Evolutionary conservation across 768 basidiomycete species (phyloP).

Genomic region (Pluteus cervinus): DNA sequence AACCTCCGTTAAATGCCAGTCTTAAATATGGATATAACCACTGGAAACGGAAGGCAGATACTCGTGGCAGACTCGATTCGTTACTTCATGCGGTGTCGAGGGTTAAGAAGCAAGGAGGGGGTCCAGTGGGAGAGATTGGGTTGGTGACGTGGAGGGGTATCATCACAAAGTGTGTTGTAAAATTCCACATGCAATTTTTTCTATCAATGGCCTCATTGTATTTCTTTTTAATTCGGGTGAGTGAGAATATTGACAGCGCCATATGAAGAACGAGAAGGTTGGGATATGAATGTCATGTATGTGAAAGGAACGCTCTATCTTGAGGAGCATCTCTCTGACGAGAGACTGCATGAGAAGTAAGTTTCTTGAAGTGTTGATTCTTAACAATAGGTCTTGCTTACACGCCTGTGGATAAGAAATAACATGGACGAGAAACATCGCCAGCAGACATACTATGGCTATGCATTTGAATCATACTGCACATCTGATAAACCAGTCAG

Average conservation of each 20-base stretch:
- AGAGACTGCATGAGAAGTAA: conserved; percentile 59
- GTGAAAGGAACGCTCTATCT: conserved; percentile 66
- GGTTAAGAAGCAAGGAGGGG: conserved; percentile 28
- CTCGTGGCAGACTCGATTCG: conserved; percentile 59
- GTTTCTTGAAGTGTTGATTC: conserved; percentile 13
- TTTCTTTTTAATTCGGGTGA: conserved; percentile 22
- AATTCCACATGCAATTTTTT: conserved; percentile 1
- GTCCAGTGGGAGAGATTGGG: conserved; percentile 36
- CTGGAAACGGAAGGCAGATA: conserved; percentile 65
- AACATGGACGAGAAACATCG: conserved; percentile 59
- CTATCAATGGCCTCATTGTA: conserved; percentile 9
- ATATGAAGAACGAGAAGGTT: conserved; percentile 75
- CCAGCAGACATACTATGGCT: conserved; percentile 73
- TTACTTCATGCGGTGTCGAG: conserved; percentile 55
- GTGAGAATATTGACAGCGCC: conserved; percentile 75
- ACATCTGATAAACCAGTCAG: conserved; percentile 42
- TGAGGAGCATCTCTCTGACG: conserved; percentile 64
- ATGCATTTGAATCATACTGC: conserved; percentile 87
- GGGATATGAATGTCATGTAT: conserved; percentile 81
- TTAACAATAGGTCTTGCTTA: neutral
- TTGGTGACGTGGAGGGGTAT: conserved; percentile 77
- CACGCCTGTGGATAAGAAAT: conserved; percentile 36
- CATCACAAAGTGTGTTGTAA: conserved; percentile 63
- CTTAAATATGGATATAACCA: conserved; percentile 67
- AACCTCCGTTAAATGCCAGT: conserved; percentile 61